phyloP scores from a whole-genome alignment of 768 basidiomycete genomes.

The Hemileccinum impolitum region DNA sequence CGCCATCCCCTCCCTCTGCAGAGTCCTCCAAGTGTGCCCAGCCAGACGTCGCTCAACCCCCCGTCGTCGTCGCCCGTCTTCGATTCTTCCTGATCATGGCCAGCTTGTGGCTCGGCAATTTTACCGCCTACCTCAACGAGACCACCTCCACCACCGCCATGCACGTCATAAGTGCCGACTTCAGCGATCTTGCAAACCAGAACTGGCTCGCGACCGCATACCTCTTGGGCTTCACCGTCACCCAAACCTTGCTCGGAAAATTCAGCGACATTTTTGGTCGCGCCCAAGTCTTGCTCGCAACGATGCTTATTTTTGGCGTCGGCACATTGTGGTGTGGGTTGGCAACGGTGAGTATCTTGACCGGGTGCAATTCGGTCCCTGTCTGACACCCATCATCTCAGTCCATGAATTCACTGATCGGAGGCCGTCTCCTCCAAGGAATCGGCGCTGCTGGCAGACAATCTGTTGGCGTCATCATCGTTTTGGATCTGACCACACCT shows the following conservation, averaged over 20 bases:
- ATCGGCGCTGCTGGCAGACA: conserved; percentile 37
- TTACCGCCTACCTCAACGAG: conserved; percentile 35
- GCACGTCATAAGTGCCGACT: conserved; percentile 33
- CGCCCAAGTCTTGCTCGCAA: conserved; percentile 32
- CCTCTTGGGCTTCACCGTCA: conserved; percentile 36
- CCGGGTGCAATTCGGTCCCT: not conserved
- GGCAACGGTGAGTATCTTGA: conserved; percentile 23
- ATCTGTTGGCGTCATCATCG: conserved; percentile 34
- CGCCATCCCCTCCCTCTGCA: not conserved
- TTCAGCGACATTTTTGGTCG: conserved; percentile 37
- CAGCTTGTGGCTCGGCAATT: conserved; percentile 34
- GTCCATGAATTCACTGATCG: conserved; percentile 35
- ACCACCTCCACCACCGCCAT: conserved; percentile 35
- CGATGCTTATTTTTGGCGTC: conserved; percentile 33
- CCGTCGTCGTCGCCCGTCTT: conserved; percentile 26
- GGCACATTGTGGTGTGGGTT: conserved; percentile 34
- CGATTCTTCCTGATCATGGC: conserved; percentile 34
- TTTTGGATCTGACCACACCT: conserved; percentile 35
- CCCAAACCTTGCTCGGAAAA: conserved; percentile 32
- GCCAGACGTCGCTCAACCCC: conserved; percentile 8
- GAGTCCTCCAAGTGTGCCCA: not conserved
- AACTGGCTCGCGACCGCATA: conserved; percentile 36
- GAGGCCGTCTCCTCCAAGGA: conserved; percentile 34
- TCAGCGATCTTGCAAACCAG: conserved; percentile 29
- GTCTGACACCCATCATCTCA: conserved; percentile 9